phyloP scores from a whole-genome alignment of 1,139 yeast species.

The Debaryomycetaceae sp. region DNA sequence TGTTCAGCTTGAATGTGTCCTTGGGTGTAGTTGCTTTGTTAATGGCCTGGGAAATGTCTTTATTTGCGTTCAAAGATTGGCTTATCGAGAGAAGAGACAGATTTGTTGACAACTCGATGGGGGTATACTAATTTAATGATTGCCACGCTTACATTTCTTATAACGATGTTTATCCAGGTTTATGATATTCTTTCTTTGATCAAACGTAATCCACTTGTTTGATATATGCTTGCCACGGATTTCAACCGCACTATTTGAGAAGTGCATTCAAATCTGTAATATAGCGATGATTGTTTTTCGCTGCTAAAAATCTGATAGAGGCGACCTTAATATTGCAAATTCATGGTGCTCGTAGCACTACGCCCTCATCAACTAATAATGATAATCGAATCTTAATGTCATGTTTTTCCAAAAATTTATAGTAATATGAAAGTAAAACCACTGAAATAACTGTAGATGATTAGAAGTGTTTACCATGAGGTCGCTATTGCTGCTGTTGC shows the following conservation, averaged over 20 bases:
- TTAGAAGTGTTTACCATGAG: no score
- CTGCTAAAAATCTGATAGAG: neutral
- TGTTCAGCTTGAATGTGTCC: conserved; percentile 85
- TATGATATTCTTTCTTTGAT: no score
- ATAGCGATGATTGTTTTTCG: neutral
- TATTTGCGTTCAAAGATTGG: conserved; percentile 64
- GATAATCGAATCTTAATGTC: neutral
- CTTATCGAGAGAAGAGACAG: conserved; percentile 18
- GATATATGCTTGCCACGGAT: no score
- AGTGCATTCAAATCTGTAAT: no score
- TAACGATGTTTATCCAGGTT: no score
- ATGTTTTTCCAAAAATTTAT: neutral
- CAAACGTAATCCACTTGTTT: no score
- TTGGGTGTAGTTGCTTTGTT: conserved; percentile 74
- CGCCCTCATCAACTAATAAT: neutral
- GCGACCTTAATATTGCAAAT: neutral
- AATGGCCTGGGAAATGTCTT: conserved; percentile 88
- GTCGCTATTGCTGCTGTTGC: no score
- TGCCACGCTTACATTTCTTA: no score
- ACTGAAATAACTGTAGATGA: no score
- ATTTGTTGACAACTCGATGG: neutral
- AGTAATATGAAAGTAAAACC: no score
- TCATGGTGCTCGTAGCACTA: neutral
- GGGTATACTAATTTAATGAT: neutral
- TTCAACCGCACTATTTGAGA: no score